phyloP scores from a whole-genome alignment of 2,329 filamentous ascomycete genomes.

The Uncinocarpus reesii region DNA sequence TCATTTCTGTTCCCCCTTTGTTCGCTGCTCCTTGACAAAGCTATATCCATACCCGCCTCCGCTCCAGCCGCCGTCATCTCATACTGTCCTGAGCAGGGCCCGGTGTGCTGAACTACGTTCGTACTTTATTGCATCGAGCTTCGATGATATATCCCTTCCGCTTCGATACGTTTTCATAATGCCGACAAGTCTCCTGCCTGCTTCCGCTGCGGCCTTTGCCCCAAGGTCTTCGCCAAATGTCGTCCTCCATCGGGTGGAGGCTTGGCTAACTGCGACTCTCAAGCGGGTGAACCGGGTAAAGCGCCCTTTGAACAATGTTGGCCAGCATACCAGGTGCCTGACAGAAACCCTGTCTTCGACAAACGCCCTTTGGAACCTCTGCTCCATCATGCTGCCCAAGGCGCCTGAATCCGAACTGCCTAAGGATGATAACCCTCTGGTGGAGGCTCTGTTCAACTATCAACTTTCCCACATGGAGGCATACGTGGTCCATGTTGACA shows the following conservation, averaged over 20 bases:
- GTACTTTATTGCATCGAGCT: slow-evolving; percentile 32
- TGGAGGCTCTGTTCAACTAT: slow-evolving; percentile 85
- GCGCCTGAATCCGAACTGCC: slow-evolving; percentile 73
- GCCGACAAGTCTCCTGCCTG: slow-evolving; percentile 87
- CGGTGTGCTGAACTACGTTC: slow-evolving; percentile 21
- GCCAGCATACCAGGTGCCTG: slow-evolving; percentile 89
- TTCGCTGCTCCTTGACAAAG: slow-evolving; percentile 1
- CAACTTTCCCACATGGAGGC: slow-evolving; percentile 89
- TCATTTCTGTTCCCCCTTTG: not conserved
- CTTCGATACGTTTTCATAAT: slow-evolving; percentile 48
- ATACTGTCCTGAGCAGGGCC: too few species aligned
- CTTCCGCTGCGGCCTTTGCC: slow-evolving; percentile 91
- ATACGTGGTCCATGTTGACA: slow-evolving; percentile 97
- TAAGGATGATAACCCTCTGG: slow-evolving; percentile 68
- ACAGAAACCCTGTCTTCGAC: slow-evolving; percentile 84
- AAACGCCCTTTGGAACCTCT: slow-evolving; percentile 89
- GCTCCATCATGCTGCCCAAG: slow-evolving; percentile 86
- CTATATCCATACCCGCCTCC: not conserved
- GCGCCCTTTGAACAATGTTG: slow-evolving; percentile 90
- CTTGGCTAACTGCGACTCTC: slow-evolving; percentile 91
- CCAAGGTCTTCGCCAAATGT: slow-evolving; percentile 90
- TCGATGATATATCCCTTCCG: slow-evolving; percentile 36
- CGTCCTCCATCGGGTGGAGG: slow-evolving; percentile 82
- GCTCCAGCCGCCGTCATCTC: not conserved
- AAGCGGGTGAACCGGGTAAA: slow-evolving; percentile 96